Conservation (phyloP, 257 asterid species). For the Solanum paucissectum region DNA sequence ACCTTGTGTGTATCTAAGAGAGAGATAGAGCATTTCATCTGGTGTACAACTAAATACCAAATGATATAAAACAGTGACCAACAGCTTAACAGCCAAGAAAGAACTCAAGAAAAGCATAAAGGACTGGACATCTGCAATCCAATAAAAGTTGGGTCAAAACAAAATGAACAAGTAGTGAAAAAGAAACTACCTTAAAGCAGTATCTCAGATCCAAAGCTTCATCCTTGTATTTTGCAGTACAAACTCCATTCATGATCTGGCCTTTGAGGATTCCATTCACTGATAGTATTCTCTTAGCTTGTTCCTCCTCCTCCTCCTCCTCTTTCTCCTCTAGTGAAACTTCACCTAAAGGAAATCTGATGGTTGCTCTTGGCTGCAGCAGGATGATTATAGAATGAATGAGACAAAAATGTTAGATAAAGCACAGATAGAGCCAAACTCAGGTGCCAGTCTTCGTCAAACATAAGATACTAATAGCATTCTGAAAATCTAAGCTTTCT, state of each 20-base stretch:
- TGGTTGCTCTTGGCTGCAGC: conserved; percentile 74
- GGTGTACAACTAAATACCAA: background rate
- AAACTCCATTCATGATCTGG: conserved; percentile 48
- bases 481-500: background rate
- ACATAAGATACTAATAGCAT: background rate
- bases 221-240: conserved; percentile 67
- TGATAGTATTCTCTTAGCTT: conserved; percentile 36
- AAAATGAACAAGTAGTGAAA: background rate
- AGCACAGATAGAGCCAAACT: background rate
- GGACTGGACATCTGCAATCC: background rate
- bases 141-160: background rate
- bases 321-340: conserved; percentile 64
- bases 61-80: background rate
- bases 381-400: background rate
- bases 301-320: conserved; percentile 63
- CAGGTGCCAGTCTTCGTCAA: background rate
- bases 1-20: background rate
- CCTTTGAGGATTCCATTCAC: conserved; percentile 54
- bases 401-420: background rate
- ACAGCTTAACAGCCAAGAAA: background rate
- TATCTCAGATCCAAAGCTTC: conserved; percentile 62
- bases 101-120: background rate
- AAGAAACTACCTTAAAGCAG: conserved; percentile 58
- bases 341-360: conserved; percentile 81
- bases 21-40: background rate